phyloP scores from a whole-genome alignment of 1,139 yeast genomes.

The Hyphopichia buzzinii region DNA sequence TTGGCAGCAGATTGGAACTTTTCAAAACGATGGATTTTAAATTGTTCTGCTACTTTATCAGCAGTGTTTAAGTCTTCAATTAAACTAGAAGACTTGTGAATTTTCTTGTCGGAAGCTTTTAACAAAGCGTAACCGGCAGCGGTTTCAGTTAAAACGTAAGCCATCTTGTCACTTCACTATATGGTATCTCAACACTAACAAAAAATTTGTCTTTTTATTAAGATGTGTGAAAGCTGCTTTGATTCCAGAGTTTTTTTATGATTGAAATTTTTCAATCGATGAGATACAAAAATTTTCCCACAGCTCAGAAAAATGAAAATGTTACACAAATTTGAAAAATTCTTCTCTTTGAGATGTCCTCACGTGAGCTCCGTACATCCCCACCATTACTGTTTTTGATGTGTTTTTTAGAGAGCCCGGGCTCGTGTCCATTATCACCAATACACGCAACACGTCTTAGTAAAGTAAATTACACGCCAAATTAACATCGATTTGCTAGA shows the following conservation, averaged over 20 bases:
- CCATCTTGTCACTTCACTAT: slow-evolving; percentile 47
- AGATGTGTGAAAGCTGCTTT: slow-evolving; percentile 4
- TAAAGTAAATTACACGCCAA: background rate
- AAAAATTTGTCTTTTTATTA: slow-evolving; percentile 1
- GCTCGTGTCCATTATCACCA: too few relatives aligned
- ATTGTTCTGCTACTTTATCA: slow-evolving; percentile 74
- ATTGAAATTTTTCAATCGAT: slow-evolving; percentile 17
- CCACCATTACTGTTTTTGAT: background rate
- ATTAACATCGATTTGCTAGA: too few relatives aligned
- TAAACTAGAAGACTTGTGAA: slow-evolving; percentile 77
- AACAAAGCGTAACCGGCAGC: slow-evolving; percentile 98
- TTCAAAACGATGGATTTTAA: slow-evolving; percentile 92
- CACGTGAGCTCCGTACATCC: background rate
- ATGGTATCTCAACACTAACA: background rate
- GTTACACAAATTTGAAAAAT: slow-evolving; percentile 1
- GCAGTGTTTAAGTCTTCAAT: slow-evolving; percentile 79
- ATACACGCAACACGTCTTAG: slow-evolving; percentile 2
- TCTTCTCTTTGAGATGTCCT: background rate
- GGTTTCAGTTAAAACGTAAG: slow-evolving; percentile 94
- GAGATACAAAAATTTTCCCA: slow-evolving; percentile 19
- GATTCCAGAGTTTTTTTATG: slow-evolving; percentile 1
- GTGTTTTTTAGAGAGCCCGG: background rate
- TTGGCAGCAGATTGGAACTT: slow-evolving; percentile 92
- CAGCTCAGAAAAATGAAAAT: background rate
- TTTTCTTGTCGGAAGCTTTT: slow-evolving; percentile 96